A percentile compares a stretch with the other conserved stretches of the same genome.
These are phyloP conservation scores for Cladophialophora bantiana DNA, from an alignment of 2,329 filamentous ascomycete species.

Conservation along the genomic window DNA sequence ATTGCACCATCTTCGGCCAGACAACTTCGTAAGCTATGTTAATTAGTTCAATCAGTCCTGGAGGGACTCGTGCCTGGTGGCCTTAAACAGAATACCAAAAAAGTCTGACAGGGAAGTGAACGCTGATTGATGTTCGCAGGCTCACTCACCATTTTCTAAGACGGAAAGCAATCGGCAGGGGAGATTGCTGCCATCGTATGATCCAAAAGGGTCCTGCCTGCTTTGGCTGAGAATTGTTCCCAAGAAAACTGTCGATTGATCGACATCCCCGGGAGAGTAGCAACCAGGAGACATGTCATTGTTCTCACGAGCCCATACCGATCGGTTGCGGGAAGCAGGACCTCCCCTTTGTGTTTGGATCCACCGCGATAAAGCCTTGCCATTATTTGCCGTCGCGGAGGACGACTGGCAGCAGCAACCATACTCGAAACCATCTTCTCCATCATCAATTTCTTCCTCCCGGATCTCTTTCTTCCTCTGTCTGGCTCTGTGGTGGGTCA, in stretches of 20 bases:
- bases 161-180: background rate
- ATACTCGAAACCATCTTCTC: background rate
- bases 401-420: background rate
- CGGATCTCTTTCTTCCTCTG: background rate
- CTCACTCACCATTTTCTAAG: conserved; percentile 5
- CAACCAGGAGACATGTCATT: background rate
- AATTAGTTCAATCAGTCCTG: background rate
- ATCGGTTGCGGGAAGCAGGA: background rate
- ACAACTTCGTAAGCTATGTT: conserved; percentile 9
- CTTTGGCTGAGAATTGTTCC: background rate
- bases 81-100: background rate
- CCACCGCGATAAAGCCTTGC: conserved; percentile 3
- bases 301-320: background rate
- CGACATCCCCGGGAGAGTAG: background rate
- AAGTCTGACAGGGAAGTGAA: background rate
- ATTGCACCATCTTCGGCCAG: conserved; percentile 10
- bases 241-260: background rate
- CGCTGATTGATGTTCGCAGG: background rate
- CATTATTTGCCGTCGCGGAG: background rate
- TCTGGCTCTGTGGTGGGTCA: conserved; percentile 4
- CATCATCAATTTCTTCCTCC: background rate
- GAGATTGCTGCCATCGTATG: conserved; percentile 1
- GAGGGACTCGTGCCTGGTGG: background rate
- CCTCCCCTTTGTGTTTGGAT: background rate
- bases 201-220: conserved; percentile 3